Base-by-base conservation (phyloP, 1,284 basidiomycete species). In the Amylostereum areolatum region DNA sequence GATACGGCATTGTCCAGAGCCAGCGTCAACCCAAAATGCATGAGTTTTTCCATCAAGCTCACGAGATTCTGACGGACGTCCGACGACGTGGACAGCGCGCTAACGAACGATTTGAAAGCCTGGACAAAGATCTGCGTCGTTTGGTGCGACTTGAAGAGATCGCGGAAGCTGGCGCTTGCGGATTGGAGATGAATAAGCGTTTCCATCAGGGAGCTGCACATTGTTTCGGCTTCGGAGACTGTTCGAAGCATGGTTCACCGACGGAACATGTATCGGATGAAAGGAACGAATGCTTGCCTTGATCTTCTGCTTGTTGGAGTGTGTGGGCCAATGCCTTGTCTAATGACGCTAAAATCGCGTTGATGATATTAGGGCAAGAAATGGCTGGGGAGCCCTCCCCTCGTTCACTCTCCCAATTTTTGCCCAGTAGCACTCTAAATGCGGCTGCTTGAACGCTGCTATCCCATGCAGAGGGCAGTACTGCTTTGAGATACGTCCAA, bases 391-490 rank as follows among this genome's bases (percentile, higher is more conserved):
- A 52, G 10, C 56, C 55, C 36, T 50, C 49, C 44, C 52, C 34
- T 33, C 47, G 42, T 51, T 18, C 24, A 51, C 32, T 57, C 47
- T 31, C 52, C 50, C 47, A 45, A 49, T 36, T 50, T 48, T 6
- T 72, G 66, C 10, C 83, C 79, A n/a, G 62, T 7, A 90, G 65
- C 2, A 89, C 61, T 54, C 85, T 79, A 55, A 89, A 81, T 4
- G 79, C 78, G 30, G 78, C 78, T 24, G 72, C 69, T 47, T 87
- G 81, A n/a, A 90, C 80, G 24, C 61, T 69, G 4, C 67, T 60
- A 56, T 84, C 75, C 88, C 89, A 90, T 18, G 77, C 76, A 31
- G 67, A 62, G 0, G 87, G 85, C n/a, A 90, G 57, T 18, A 83
- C 73, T 8, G 71, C 74, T 61, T 78, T 84, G 32, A 90, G 59